Evolutionary conservation across 2,329 filamentous ascomycete species (phyloP).

Genomic region (Coniochaeta sp.): DNA sequence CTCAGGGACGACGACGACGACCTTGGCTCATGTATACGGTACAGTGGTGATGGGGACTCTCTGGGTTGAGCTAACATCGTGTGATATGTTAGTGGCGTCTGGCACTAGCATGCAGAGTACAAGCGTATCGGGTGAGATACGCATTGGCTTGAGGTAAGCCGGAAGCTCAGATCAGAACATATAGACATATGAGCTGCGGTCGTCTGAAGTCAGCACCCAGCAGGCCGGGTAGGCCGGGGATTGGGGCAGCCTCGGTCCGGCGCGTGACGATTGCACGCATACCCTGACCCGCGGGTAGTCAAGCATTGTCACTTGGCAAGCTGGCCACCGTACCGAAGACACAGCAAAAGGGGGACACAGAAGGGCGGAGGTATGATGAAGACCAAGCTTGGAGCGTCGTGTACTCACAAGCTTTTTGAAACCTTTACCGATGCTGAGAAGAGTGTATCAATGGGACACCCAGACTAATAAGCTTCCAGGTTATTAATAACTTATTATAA

Average conservation of each 20-base stretch:
- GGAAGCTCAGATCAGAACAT: neutral
- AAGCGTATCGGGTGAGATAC: neutral
- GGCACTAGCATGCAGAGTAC: neutral
- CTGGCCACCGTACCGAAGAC: neutral
- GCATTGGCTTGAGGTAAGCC: neutral
- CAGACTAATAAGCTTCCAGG: too few species aligned
- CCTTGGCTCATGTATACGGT: neutral
- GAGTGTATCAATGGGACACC: neutral
- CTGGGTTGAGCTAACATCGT: neutral
- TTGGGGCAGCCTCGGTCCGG: neutral
- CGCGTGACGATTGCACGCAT: neutral
- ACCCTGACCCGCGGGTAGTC: neutral
- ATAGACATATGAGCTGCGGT: neutral
- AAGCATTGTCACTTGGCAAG: neutral
- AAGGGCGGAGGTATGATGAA: neutral
- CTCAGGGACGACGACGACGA: neutral
- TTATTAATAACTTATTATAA: neutral
- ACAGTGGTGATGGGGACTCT: neutral
- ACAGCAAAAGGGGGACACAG: neutral
- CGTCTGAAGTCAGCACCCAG: neutral
- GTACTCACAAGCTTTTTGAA: slow-evolving; percentile 1
- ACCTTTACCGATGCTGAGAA: neutral
- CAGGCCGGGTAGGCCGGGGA: neutral
- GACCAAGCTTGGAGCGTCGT: neutral
- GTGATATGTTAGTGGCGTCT: neutral